Conservation (phyloP, 305 asterid genomes). For the Rubia peregrina region DNA sequence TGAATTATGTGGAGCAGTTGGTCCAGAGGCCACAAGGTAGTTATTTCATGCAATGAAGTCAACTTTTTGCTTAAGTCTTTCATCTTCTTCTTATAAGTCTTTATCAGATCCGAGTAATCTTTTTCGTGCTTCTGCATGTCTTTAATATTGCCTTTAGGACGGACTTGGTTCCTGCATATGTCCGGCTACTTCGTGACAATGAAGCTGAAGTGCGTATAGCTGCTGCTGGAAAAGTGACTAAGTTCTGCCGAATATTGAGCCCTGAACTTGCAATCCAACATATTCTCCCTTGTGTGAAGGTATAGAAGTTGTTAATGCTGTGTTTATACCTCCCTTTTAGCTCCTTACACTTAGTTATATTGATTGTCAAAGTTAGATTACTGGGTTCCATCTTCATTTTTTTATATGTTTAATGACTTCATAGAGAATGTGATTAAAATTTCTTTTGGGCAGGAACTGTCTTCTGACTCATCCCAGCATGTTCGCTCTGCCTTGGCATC, state of each 20-base stretch:
- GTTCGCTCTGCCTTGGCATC: conserved; percentile 45
- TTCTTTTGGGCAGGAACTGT: conserved; percentile 26
- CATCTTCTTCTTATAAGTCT: not conserved
- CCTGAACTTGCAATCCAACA: conserved; percentile 70
- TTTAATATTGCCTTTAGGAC: conserved; percentile 12
- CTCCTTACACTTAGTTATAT: not conserved
- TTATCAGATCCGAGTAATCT: not conserved
- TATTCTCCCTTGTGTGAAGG: conserved; percentile 29
- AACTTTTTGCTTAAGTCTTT: not conserved
- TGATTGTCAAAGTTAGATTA: not conserved
- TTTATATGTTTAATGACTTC: not conserved
- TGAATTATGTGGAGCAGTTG: conserved; percentile 80
- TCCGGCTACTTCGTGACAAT: conserved; percentile 35
- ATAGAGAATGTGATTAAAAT: not conserved
- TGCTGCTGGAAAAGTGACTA: conserved; percentile 80
- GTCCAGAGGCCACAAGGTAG: conserved; percentile 70
- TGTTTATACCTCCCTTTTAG: not conserved
- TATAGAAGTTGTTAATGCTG: conserved; percentile 10
- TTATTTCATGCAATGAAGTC: not conserved
- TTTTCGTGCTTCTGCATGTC: not conserved
- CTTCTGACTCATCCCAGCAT: conserved; percentile 41
- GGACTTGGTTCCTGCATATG: conserved; percentile 42
- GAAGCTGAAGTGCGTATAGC: conserved; percentile 47
- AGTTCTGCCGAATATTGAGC: conserved; percentile 62
- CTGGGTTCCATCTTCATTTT: not conserved